These are phyloP conservation scores for Oxytropis ochrocephala DNA, from an alignment of 306 rosid species.

Conservation along the genomic window DNA sequence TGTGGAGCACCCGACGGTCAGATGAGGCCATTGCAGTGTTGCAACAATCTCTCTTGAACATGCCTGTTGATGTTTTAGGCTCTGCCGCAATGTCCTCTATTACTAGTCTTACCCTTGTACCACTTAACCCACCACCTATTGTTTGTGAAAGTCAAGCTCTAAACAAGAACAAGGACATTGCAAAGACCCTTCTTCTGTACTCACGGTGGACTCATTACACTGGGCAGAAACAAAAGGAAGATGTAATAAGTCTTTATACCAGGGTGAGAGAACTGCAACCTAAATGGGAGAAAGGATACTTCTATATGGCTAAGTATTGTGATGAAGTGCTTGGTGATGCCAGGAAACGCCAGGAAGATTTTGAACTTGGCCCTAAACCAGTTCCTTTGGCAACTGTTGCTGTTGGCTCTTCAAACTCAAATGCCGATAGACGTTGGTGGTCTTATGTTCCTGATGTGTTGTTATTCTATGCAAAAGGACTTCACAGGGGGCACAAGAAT, in stretches of 20 bases:
- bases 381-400: conserved; percentile 40
- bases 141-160: conserved; percentile 60
- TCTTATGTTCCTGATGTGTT: conserved; percentile 76
- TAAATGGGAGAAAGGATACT: conserved; percentile 93
- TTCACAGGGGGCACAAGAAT: conserved; percentile 93
- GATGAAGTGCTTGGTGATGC: conserved; percentile 95
- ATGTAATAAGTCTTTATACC: conserved; percentile 67
- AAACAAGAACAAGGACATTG: conserved; percentile 65
- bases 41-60: conserved; percentile 82
- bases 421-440: conserved; percentile 82
- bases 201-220: conserved; percentile 97
- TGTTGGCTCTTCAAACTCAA: conserved; percentile 57
- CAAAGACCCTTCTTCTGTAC: conserved; percentile 90
- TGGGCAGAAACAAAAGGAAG: conserved; percentile 99
- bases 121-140: conserved; percentile 51
- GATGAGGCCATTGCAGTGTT: conserved; percentile 91
- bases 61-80: conserved; percentile 79
- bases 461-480: conserved; percentile 88
- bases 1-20: conserved; percentile 88
- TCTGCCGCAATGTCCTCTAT: conserved; percentile 75
- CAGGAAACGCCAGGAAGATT: conserved; percentile 88
- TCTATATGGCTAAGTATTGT: conserved; percentile 84
- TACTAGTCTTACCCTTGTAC: conserved; percentile 78
- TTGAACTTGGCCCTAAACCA: conserved; percentile 48
- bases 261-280: conserved; percentile 96